A percentile compares a stretch with the other conserved stretches of the same genome.
phyloP scores from a whole-genome alignment of 148 eudicot genomes.

The Nyssa sinensis region DNA sequence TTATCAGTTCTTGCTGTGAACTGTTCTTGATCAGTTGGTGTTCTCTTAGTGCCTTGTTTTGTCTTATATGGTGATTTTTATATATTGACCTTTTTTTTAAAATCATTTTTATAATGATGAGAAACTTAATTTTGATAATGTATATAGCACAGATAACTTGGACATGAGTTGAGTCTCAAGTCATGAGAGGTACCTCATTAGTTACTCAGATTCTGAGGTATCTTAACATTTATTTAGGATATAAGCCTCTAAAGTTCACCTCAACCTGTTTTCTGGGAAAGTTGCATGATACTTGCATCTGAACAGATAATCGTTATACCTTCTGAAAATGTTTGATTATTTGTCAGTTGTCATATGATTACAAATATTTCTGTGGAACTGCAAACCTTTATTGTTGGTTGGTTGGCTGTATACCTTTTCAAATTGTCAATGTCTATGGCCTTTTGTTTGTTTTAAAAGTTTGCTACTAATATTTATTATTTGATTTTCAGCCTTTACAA shows the following conservation, averaged over 20 bases:
- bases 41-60: not conserved
- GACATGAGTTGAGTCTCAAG: not conserved
- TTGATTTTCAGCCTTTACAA: conserved; percentile 80
- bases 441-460: conserved; percentile 11
- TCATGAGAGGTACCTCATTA: not conserved
- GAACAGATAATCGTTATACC: not conserved
- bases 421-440: not conserved
- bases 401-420: not conserved
- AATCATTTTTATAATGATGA: not conserved
- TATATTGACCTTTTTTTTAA: too few relatives aligned
- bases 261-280: not conserved
- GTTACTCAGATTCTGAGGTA: not conserved
- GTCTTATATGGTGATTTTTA: not conserved
- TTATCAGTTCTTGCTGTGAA: not conserved
- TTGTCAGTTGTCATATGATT: not conserved
- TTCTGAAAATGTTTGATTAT: not conserved
- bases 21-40: not conserved
- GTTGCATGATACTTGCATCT: not conserved
- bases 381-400: conserved; percentile 1
- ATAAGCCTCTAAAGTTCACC: not conserved
- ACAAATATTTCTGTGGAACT: not conserved
- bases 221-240: not conserved
- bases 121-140: not conserved
- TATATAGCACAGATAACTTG: not conserved
- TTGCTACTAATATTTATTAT: conserved; percentile 2